phyloP scores from a whole-genome alignment of 768 basidiomycete genomes.

The Daedaleopsis sinensis region DNA sequence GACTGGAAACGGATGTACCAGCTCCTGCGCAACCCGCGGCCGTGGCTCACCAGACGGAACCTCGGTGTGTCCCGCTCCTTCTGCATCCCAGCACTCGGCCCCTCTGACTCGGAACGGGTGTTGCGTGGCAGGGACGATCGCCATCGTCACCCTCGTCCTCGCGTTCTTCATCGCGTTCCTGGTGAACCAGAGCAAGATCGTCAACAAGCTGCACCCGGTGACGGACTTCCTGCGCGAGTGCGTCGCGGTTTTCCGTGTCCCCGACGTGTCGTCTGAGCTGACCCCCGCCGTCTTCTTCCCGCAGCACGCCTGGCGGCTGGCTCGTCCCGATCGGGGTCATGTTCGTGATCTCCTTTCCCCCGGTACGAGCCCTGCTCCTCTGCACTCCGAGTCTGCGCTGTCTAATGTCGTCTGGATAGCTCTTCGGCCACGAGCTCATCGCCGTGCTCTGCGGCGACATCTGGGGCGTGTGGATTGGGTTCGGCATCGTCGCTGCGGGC shows the following conservation, averaged over 20 bases:
- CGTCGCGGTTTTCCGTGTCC: conserved; percentile 16
- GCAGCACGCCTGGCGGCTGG: conserved; percentile 35
- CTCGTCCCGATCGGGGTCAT: conserved; percentile 46
- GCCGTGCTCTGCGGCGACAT: conserved; percentile 86
- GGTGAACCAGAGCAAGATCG: conserved; percentile 55
- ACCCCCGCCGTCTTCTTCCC: not conserved
- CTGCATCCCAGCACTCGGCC: not conserved
- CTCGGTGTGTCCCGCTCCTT: not conserved
- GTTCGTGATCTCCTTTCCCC: conserved; percentile 43
- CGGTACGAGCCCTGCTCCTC: conserved; percentile 26
- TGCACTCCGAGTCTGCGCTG: not conserved
- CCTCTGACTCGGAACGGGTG: not conserved
- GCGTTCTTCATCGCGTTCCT: conserved; percentile 40
- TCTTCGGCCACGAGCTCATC: conserved; percentile 92
- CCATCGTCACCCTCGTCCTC: conserved; percentile 20
- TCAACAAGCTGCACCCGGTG: conserved; percentile 62
- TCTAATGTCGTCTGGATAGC: conserved; percentile 40
- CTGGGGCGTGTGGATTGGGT: conserved; percentile 87
- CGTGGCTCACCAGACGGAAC: not conserved
- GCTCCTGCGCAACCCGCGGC: not conserved
- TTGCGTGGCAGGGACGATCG: not conserved
- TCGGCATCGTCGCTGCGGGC: conserved; percentile 81
- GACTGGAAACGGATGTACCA: conserved; percentile 29
- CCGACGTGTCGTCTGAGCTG: not conserved
- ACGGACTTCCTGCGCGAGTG: conserved; percentile 65